A percentile compares a stretch with the other conserved stretches of the same genome.
These are phyloP conservation scores for Vitis rotundifolia DNA, from an alignment of 164 flowering plant species.

Conservation along the genomic window DNA sequence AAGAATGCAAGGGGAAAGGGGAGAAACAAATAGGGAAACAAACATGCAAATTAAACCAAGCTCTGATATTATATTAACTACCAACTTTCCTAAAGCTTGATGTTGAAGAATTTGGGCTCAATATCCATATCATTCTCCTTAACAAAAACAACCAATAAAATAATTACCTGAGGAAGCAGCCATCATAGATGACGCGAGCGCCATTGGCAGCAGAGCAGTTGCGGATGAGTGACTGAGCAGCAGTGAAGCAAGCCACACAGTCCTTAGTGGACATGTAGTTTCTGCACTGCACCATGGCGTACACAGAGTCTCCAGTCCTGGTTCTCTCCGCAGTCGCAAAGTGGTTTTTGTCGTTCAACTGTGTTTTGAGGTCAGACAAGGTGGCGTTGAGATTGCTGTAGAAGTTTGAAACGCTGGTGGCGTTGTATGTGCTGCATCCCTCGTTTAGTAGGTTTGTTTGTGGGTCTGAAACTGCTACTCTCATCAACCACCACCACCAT, in stretches of 20 bases:
- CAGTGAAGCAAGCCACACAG: constrained; percentile 38
- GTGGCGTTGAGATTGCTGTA: constrained; percentile 24
- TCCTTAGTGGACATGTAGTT: constrained; percentile 37
- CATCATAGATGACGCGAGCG: constrained; percentile 47
- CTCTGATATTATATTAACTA: too few relatives aligned
- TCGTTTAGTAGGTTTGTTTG: constrained; percentile 21
- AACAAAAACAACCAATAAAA: too few relatives aligned
- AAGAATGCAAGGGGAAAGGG: too few relatives aligned
- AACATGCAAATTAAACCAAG: too few relatives aligned
- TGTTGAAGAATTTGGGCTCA: too few relatives aligned
- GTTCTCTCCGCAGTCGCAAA: constrained; percentile 42
- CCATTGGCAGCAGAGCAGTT: constrained; percentile 43
- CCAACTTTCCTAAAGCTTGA: too few relatives aligned
- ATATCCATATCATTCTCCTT: too few relatives aligned
- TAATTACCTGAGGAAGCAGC: constrained; percentile 52
- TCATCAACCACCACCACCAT: neutral
- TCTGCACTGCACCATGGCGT: constrained; percentile 49
- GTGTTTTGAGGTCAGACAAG: constrained; percentile 16
- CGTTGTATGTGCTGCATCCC: constrained; percentile 38
- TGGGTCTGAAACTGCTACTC: constrained; percentile 13
- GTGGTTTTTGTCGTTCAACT: constrained; percentile 5
- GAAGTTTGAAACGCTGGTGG: constrained; percentile 13
- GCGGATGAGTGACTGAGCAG: constrained; percentile 31
- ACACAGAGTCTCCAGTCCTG: constrained; percentile 32
- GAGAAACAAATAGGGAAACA: too few relatives aligned